These are phyloP conservation scores for Podaxis sp. DNA, from an alignment of 768 basidiomycete genomes.

Conservation along the genomic window DNA sequence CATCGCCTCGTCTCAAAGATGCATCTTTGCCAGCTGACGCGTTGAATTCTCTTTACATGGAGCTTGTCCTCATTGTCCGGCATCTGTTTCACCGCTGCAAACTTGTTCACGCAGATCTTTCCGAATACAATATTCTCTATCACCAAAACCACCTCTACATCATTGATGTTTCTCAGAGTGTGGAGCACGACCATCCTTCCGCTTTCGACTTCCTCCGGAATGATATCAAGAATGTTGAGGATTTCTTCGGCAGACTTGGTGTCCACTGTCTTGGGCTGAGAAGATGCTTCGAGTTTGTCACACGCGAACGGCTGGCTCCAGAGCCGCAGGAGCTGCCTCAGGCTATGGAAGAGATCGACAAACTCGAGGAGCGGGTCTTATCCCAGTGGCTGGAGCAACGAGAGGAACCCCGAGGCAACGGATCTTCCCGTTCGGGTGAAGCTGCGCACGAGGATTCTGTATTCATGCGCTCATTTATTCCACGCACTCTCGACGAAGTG, in stretches of 20 bases:
- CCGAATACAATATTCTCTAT: slow-evolving; percentile 96
- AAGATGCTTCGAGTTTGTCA: slow-evolving; percentile 88
- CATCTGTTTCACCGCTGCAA: slow-evolving; percentile 88
- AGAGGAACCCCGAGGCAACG: slow-evolving; percentile 12
- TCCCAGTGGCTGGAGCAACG: slow-evolving; percentile 49
- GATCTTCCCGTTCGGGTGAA: slow-evolving; percentile 24
- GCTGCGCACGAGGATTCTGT: slow-evolving; percentile 79
- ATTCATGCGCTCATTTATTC: slow-evolving; percentile 91
- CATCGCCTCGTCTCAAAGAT: slow-evolving; percentile 92
- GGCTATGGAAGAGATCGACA: slow-evolving; percentile 26
- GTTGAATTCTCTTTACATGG: slow-evolving; percentile 65
- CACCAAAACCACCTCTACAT: slow-evolving; percentile 81
- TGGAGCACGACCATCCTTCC: slow-evolving; percentile 96
- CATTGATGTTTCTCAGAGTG: slow-evolving; percentile 98
- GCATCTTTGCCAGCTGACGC: slow-evolving; percentile 53
- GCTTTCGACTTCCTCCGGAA: slow-evolving; percentile 95
- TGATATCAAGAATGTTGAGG: slow-evolving; percentile 91
- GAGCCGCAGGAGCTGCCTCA: not conserved
- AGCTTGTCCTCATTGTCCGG: slow-evolving; percentile 78
- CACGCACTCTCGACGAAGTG: slow-evolving; percentile 87
- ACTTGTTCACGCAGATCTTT: slow-evolving; percentile 96
- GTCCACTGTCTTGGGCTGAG: slow-evolving; percentile 77
- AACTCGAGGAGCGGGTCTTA: slow-evolving; percentile 35
- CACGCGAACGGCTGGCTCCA: slow-evolving; percentile 44
- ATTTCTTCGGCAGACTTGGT: slow-evolving; percentile 81